Conservation (phyloP, 805 yeast genomes). For the Wickerhamomyces ciferrii region DNA sequence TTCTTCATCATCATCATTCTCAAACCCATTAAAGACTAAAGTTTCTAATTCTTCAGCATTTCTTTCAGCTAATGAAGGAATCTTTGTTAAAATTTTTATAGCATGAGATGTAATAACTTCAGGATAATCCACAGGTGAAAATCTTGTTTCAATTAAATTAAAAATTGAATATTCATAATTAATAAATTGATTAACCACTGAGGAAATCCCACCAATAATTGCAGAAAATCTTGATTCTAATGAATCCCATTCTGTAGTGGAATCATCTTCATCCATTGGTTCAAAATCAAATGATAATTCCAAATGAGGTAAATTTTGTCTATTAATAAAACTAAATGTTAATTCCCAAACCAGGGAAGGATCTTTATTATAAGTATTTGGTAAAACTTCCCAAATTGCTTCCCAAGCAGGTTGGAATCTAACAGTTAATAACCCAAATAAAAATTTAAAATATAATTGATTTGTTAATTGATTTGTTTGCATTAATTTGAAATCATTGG, state of each 20-base stretch:
- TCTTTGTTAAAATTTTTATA: constrained; percentile 46
- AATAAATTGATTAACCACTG: neutral
- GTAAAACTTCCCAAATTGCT: constrained; percentile 60
- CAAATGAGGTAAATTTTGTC: constrained; percentile 1
- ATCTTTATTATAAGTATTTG: constrained; percentile 36
- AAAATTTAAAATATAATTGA: constrained; percentile 37
- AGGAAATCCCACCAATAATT: neutral
- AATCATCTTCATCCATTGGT: neutral
- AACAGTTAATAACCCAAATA: constrained; percentile 68
- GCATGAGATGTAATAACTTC: constrained; percentile 40
- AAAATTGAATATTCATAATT: constrained; percentile 7
- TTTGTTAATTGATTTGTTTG: constrained; percentile 16
- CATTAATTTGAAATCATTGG: constrained; percentile 32
- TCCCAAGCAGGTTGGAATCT: constrained; percentile 85
- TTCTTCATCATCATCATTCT: constrained; percentile 10
- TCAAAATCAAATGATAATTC: constrained; percentile 6
- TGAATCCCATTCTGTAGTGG: neutral
- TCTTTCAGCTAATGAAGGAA: constrained; percentile 69
- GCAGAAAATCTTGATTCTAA: neutral
- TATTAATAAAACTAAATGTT: constrained; percentile 25
- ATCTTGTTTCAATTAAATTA: constrained; percentile 9
- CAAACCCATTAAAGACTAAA: constrained; percentile 37
- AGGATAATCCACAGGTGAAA: constrained; percentile 7
- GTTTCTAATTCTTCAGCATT: constrained; percentile 55
- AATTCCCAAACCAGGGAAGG: constrained; percentile 4